Conservation (phyloP, 2,329 filamentous ascomycete genomes). For the Lecanicillium sp. region DNA sequence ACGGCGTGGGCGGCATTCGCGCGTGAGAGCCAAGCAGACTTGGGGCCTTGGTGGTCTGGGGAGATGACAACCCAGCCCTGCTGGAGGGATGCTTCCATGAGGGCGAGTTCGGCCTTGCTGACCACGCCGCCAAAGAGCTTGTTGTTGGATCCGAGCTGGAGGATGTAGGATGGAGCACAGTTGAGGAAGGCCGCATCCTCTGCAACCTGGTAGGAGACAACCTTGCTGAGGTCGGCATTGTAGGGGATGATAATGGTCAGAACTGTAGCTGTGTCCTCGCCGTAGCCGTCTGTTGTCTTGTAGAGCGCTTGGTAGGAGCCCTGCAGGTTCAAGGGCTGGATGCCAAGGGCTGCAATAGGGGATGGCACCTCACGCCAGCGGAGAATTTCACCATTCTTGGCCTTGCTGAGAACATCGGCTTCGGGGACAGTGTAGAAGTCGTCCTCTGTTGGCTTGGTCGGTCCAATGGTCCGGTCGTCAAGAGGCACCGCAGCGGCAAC, state of each 20-base stretch:
- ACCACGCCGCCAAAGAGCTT: constrained; percentile 26
- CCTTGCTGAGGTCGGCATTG: constrained; percentile 15
- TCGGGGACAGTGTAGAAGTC: constrained; percentile 12
- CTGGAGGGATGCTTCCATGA: constrained; percentile 20
- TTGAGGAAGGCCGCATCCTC: constrained; percentile 30
- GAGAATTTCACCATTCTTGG: constrained; percentile 9
- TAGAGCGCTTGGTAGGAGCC: constrained; percentile 26
- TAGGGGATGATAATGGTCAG: constrained; percentile 28
- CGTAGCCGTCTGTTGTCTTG: constrained; percentile 26
- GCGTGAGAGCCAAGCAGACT: constrained; percentile 32
- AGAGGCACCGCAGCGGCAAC: not conserved
- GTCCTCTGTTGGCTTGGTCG: constrained; percentile 9
- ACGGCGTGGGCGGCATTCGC: constrained; percentile 30
- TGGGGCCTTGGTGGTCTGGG: constrained; percentile 37
- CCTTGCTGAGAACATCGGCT: not conserved
- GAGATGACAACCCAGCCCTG: constrained; percentile 38
- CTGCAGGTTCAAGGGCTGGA: constrained; percentile 14
- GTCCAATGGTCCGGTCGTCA: not conserved
- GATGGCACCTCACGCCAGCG: constrained; percentile 6
- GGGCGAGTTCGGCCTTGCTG: constrained; percentile 13
- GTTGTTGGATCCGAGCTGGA: constrained; percentile 10
- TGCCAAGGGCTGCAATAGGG: constrained; percentile 7
- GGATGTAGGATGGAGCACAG: constrained; percentile 17
- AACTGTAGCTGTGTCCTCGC: constrained; percentile 26
- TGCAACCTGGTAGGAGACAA: constrained; percentile 34